Evolutionary conservation across 164 flowering plant species (phyloP).

Genomic region (Litsea cubeba): DNA sequence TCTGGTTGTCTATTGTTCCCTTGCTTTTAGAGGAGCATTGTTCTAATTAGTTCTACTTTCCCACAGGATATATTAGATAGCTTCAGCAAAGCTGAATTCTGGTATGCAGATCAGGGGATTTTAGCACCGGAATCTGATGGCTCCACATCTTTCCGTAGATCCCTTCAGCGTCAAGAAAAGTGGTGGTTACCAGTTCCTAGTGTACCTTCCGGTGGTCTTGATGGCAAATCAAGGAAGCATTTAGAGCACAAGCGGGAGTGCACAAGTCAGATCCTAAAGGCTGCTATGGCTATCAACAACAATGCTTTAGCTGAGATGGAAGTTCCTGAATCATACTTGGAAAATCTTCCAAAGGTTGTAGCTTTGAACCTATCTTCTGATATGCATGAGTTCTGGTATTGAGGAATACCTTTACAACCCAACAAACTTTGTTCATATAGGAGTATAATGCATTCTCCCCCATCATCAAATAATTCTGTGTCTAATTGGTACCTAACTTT

Average conservation of each 20-base stretch:
- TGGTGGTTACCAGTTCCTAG: slow-evolving; percentile 99
- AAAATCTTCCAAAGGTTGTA: slow-evolving; percentile 85
- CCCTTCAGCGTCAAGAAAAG: slow-evolving; percentile 74
- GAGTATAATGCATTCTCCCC: too few species aligned
- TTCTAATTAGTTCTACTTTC: too few species aligned
- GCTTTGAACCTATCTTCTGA: background rate
- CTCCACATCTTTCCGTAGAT: slow-evolving; percentile 57
- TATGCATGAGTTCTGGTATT: too few species aligned
- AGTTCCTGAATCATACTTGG: slow-evolving; percentile 81
- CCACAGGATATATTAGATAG: slow-evolving; percentile 83
- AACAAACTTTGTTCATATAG: too few species aligned
- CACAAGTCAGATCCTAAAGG: slow-evolving; percentile 83
- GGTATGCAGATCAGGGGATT: slow-evolving; percentile 97
- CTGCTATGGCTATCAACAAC: slow-evolving; percentile 85
- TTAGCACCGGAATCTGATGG: slow-evolving; percentile 61
- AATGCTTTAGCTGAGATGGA: slow-evolving; percentile 84
- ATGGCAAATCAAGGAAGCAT: slow-evolving; percentile 58
- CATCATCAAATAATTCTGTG: too few species aligned
- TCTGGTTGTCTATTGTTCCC: background rate
- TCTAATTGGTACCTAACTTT: too few species aligned
- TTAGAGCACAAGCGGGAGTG: slow-evolving; percentile 77
- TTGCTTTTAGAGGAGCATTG: background rate
- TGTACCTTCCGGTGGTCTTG: slow-evolving; percentile 68
- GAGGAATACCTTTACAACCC: too few species aligned
- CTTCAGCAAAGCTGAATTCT: slow-evolving; percentile 68